These are phyloP conservation scores for Clonostachys byssicola DNA, from an alignment of 2,329 filamentous ascomycete species.

Conservation along the genomic window DNA sequence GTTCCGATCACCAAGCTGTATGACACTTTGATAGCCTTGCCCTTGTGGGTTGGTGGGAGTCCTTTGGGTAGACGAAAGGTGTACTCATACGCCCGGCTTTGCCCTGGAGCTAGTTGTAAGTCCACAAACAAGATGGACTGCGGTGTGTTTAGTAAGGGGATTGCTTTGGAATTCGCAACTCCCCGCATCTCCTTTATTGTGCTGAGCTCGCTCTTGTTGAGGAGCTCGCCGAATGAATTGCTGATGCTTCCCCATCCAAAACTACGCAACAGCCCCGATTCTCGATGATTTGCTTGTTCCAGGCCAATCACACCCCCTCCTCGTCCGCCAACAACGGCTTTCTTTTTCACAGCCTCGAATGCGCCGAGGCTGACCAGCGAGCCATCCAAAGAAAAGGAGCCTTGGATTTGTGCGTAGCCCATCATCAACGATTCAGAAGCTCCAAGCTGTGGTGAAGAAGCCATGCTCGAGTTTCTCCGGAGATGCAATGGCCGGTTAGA, in stretches of 20 bases:
- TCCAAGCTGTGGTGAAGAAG: constrained; percentile 33
- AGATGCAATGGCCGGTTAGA: constrained; percentile 36
- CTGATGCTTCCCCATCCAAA: constrained; percentile 88
- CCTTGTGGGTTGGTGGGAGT: constrained; percentile 85
- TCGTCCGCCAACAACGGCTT: constrained; percentile 83
- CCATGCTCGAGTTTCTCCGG: constrained; percentile 39
- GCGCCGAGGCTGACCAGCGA: constrained; percentile 84
- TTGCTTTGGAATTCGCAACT: constrained; percentile 76
- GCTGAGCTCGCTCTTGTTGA: constrained; percentile 84
- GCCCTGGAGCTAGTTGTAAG: constrained; percentile 78
- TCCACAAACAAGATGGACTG: constrained; percentile 97
- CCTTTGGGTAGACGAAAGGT: constrained; percentile 81
- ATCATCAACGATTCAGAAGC: constrained; percentile 86
- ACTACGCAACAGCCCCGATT: constrained; percentile 75
- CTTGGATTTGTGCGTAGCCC: constrained; percentile 93
- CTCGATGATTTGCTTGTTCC: constrained; percentile 67
- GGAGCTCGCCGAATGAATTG: constrained; percentile 79
- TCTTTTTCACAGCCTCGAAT: constrained; percentile 95
- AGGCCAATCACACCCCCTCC: constrained; percentile 83
- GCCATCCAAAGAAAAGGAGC: constrained; percentile 86
- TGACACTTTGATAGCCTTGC: constrained; percentile 88
- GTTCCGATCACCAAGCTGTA: constrained; percentile 92
- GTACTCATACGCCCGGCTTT: constrained; percentile 85
- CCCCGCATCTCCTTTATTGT: constrained; percentile 95
- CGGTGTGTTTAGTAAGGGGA: constrained; percentile 89